A percentile compares a stretch with the other conserved stretches of the same genome.
These are phyloP conservation scores for Trichosporon asahii DNA, from an alignment of 1,284 basidiomycete species.

Conservation along the genomic window DNA sequence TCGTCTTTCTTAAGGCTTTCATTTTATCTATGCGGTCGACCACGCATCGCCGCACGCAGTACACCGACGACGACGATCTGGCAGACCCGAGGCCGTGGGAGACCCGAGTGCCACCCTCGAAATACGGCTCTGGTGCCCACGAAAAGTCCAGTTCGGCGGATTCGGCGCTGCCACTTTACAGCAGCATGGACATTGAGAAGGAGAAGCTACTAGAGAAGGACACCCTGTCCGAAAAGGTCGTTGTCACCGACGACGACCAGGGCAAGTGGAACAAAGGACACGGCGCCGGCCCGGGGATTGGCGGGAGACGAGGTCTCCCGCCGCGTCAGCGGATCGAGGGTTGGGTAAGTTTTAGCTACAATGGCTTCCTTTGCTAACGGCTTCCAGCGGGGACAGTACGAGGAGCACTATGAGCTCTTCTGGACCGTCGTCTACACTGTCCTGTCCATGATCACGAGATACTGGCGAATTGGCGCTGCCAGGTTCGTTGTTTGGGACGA, in stretches of 20 bases:
- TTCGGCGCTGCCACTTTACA: constrained; percentile 22
- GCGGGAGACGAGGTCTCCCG: constrained; percentile 42
- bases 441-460: constrained; percentile 88
- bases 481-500: constrained; percentile 96
- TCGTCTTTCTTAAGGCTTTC: constrained; percentile 2
- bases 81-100: constrained; percentile 48
- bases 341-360: constrained; percentile 34
- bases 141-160: constrained; percentile 15
- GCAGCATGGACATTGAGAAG: constrained; percentile 20
- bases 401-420: constrained; percentile 78
- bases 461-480: constrained; percentile 86
- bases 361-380: background rate
- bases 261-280: constrained; percentile 49
- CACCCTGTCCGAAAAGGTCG: constrained; percentile 28
- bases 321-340: constrained; percentile 42
- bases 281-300: constrained; percentile 43
- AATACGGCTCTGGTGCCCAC: constrained; percentile 34
- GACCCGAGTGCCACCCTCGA: constrained; percentile 32
- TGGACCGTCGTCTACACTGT: constrained; percentile 84
- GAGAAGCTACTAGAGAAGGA: constrained; percentile 14
- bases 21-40: constrained; percentile 24
- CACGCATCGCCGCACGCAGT: constrained; percentile 25
- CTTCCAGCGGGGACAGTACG: constrained; percentile 66
- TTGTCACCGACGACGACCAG: constrained; percentile 34
- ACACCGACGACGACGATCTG: constrained; percentile 37